Percentiles rank a stretch among this genome's conserved stretches.
phyloP scores from a whole-genome alignment of 331 rosid species.

The Cydonia oblonga region DNA sequence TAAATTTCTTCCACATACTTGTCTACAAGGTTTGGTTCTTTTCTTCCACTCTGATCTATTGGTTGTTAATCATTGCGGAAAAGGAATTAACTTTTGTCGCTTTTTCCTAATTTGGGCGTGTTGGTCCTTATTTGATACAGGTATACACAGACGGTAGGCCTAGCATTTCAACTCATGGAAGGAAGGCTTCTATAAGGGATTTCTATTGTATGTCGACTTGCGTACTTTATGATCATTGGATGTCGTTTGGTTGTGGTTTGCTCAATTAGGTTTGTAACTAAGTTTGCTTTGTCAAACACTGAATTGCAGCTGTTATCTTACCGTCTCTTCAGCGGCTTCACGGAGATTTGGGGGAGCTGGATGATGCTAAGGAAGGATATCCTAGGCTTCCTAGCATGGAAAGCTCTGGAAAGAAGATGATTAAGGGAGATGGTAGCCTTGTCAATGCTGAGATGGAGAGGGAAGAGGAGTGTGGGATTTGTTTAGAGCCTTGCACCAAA shows the following conservation, averaged over 20 bases:
- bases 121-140: slow-evolving; percentile 22
- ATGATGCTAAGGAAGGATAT: slow-evolving; percentile 30
- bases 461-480: slow-evolving; percentile 96
- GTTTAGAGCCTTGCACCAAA: slow-evolving; percentile 92
- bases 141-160: slow-evolving; percentile 77
- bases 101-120: slow-evolving; percentile 2
- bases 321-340: slow-evolving; percentile 92
- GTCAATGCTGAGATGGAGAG: slow-evolving; percentile 56
- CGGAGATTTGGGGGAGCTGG: slow-evolving; percentile 48
- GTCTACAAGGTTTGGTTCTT: slow-evolving; percentile 61
- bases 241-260: neutral
- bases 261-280: neutral
- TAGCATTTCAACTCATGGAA: slow-evolving; percentile 44
- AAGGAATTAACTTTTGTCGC: slow-evolving; percentile 8
- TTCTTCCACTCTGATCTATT: neutral
- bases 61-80: neutral
- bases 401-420: slow-evolving; percentile 25
- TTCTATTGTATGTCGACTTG: slow-evolving; percentile 54
- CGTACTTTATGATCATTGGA: neutral
- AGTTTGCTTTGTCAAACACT: neutral
- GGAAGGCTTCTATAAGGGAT: slow-evolving; percentile 72
- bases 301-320: slow-evolving; percentile 42
- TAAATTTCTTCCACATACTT: slow-evolving; percentile 67
- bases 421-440: slow-evolving; percentile 38
- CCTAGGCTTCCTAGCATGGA: slow-evolving; percentile 27